phyloP scores from a whole-genome alignment of 2,329 filamentous ascomycete species.

The Madurella fahalii region DNA sequence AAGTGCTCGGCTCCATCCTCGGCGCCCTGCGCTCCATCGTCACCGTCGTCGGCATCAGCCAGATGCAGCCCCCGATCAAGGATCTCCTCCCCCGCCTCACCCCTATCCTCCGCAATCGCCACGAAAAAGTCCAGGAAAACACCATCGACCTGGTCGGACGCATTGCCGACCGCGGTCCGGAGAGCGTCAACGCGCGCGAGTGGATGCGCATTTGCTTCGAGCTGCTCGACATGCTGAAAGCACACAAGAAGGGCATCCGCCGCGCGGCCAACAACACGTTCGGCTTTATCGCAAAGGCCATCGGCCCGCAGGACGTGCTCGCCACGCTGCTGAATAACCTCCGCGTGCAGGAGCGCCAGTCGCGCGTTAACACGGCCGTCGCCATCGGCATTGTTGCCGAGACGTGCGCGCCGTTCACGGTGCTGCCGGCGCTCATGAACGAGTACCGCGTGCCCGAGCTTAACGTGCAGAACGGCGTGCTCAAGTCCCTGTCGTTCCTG shows the following conservation, averaged over 20 bases:
- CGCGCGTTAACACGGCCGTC: slow-evolving; percentile 95
- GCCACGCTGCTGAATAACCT: slow-evolving; percentile 95
- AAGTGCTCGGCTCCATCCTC: slow-evolving; percentile 93
- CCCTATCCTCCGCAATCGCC: slow-evolving; percentile 95
- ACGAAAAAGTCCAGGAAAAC: slow-evolving; percentile 99
- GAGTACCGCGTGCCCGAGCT: slow-evolving; percentile 97
- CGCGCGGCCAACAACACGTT: slow-evolving; percentile 99
- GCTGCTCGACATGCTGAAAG: slow-evolving; percentile 97
- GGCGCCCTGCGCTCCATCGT: slow-evolving; percentile 94
- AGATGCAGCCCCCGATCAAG: slow-evolving; percentile 98
- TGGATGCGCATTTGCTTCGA: slow-evolving; percentile 99
- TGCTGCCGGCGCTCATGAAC: slow-evolving; percentile 98
- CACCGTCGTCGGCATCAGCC: slow-evolving; percentile 93
- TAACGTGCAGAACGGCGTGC: slow-evolving; percentile 97
- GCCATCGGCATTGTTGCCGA: slow-evolving; percentile 98
- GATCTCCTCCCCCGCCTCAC: slow-evolving; percentile 92
- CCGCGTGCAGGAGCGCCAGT: slow-evolving; percentile 94
- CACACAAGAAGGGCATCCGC: slow-evolving; percentile 98
- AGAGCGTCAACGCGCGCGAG: slow-evolving; percentile 93
- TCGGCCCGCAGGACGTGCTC: slow-evolving; percentile 94
- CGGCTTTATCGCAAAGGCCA: slow-evolving; percentile 98
- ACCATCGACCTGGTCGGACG: slow-evolving; percentile 97
- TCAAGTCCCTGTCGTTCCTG: slow-evolving; percentile 94
- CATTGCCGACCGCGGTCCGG: slow-evolving; percentile 93
- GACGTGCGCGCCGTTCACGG: slow-evolving; percentile 96